Conservation (phyloP, 139 green algal genomes). For the Chlamydomonas applanata region DNA sequence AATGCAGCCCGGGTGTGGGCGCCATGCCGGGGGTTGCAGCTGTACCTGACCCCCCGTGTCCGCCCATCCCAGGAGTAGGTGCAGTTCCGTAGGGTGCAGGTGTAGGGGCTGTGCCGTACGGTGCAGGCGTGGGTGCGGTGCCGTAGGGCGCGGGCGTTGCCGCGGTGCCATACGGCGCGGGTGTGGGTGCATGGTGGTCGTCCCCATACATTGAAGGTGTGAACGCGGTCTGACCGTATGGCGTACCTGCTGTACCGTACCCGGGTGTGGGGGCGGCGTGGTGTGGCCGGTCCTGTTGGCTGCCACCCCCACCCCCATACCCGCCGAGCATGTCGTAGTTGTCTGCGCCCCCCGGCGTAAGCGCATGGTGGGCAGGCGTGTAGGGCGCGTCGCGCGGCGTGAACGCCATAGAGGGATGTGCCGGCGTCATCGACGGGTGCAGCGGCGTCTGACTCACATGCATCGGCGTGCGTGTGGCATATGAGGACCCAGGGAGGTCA, state of each 20-base stretch:
- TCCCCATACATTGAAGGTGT: background rate
- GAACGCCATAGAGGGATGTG: constrained; percentile 27
- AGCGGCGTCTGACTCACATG: constrained; percentile 42
- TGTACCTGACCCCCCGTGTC: background rate
- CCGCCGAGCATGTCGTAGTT: constrained; percentile 1
- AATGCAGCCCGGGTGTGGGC: constrained; percentile 18
- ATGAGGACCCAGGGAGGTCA: constrained; percentile 3
- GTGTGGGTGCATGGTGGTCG: constrained; percentile 15
- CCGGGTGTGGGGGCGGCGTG: constrained; percentile 1
- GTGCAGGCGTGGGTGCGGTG: constrained; percentile 29
- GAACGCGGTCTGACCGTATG: background rate
- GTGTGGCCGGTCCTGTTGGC: too few relatives aligned
- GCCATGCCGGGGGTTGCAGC: constrained; percentile 10
- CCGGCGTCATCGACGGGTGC: constrained; percentile 66
- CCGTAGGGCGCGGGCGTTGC: constrained; percentile 28
- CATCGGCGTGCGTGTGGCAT: constrained; percentile 42
- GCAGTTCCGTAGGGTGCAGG: constrained; percentile 6
- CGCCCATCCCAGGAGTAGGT: background rate
- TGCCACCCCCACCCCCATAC: too few relatives aligned
- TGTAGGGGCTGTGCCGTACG: constrained; percentile 30
- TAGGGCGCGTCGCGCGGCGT: constrained; percentile 50
- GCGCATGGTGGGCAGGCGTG: constrained; percentile 33
- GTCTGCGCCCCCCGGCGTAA: constrained; percentile 20
- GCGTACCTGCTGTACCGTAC: background rate
- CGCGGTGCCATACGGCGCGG: constrained; percentile 23